Conservation (phyloP, 768 basidiomycete species). For the Amanita pallidorosea region DNA sequence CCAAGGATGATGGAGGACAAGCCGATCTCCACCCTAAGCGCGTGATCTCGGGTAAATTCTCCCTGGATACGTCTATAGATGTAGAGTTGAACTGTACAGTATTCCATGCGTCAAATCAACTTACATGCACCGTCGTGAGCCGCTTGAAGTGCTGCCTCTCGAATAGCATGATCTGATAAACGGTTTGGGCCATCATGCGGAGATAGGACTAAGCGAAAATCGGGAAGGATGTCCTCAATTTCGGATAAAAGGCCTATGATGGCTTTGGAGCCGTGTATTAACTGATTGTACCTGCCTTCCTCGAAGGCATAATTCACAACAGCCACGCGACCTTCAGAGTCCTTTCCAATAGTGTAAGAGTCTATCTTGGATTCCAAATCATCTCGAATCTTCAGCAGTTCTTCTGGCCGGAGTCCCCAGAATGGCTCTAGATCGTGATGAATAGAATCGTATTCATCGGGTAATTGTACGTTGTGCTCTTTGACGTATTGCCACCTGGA, state of each 20-base stretch:
- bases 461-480: constrained; percentile 61
- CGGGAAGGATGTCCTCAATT: constrained; percentile 29
- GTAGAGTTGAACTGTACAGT: background rate
- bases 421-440: constrained; percentile 72
- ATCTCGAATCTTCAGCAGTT: constrained; percentile 24
- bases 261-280: constrained; percentile 19
- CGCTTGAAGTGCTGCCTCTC: constrained; percentile 17
- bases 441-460: constrained; percentile 81
- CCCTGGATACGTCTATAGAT: constrained; percentile 15
- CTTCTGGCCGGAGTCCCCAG: constrained; percentile 49
- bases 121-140: constrained; percentile 16
- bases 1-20: constrained; percentile 26
- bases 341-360: constrained; percentile 31
- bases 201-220: constrained; percentile 34
- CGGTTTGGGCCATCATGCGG: constrained; percentile 34
- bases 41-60: constrained; percentile 22
- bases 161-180: constrained; percentile 23
- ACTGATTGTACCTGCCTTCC: constrained; percentile 23
- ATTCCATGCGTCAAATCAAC: background rate
- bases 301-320: constrained; percentile 24
- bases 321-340: constrained; percentile 12
- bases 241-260: constrained; percentile 26
- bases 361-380: constrained; percentile 27
- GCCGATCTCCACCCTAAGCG: constrained; percentile 28
- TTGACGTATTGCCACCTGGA: constrained; percentile 45